Evolutionary conservation across 129 eudicot genomes (phyloP), one percentile per base, ranked within the genome.

Genomic region (Scalesia atractyloides): DNA sequence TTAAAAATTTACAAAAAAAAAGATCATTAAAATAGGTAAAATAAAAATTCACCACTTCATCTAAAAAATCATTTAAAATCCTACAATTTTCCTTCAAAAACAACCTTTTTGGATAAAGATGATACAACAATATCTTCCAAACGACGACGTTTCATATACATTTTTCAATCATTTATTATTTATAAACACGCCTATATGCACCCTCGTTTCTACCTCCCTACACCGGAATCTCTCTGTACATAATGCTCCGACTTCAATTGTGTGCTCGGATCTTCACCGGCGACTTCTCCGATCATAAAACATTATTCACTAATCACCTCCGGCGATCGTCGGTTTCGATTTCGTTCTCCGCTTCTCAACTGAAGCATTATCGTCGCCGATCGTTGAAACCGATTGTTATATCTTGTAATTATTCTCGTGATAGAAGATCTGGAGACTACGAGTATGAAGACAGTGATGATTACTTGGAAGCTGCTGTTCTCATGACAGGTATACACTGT

Each of bases 381-480:
- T 59, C 77, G 12, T 82, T 80, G 17, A 67, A 84, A 63, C 56
- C 73, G 17, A 5, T 48, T 10, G 7, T 69, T 3, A 63, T 84
- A 39, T 66, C 74, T 30, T 83, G 89, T 66, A 79, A 69, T 34
- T 82, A 74, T 16, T 80, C 79, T 66, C 70, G 39, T 44, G 61
- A 53, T 69, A 37, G 75, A 33, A 71, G 80, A 73, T 87, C 86
- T 20, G 34, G 62, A 20, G 48, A 59, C 64, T 58, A 37, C 41
- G 76, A 48, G 4, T 48, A 80, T 62, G 56, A 79, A 11, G 73
- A 67, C 53, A 70, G 73, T 36, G 81, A 84, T 69, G 86, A 89
- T 56, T 89, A 73, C 72, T 64, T 86, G 26, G 86, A 86, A 82
- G 96, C 96, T 51, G 53, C 75, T 67, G 79, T 88, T 53, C 82